Base-by-base conservation (phyloP, 768 basidiomycete species). In the Imleria badia region DNA sequence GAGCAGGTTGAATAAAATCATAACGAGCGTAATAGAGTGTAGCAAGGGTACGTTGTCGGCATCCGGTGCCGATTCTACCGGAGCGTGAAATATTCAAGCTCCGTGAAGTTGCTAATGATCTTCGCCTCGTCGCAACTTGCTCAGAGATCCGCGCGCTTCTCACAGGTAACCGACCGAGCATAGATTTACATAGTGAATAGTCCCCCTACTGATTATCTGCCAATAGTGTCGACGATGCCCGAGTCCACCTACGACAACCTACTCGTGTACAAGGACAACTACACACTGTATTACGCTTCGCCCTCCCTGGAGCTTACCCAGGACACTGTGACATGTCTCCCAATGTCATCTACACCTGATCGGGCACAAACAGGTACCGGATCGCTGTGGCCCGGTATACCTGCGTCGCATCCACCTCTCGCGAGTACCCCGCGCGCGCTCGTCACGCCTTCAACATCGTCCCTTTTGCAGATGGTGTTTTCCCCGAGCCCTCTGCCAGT, bases 401-500 rank as follows among this genome's bases (percentile, higher is more conserved):
- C 45, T 36, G 22, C 40, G 33, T 15, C 34, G 9, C 30, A 51
- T 45, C 48, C 45, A 22, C n/a, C 35, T 3, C 44, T 34, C 38
- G n/a, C 36, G 46, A 51, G 38, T 6, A 51, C 54, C 1, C 61
- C 56, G n/a, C 58, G 59, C 17, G 22, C 54, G 38, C 29, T 58
- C 33, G 17, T 58, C 26, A 22, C 46, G 3, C 55, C 59, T 6
- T 55, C 60, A 3, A 55, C 65, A 43, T 59, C 65, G 26, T 57
- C 54, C 14, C 35, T 45, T 31, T 41, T 43, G 19, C 55, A 59
- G 38, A 47, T 54, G 48, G 42, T 58, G n/a, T 60, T 68, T 22
- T 69, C 71, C 4, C 69, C 67, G 39, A 72, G 63, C 45, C 69
- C 69, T 20, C 48, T 72, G 17, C 47, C 59, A 6, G 15, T 58